A percentile compares a stretch with the other conserved stretches of the same genome.
These are phyloP conservation scores for Aureobasidium sp. DNA, from an alignment of 2,329 filamentous ascomycete genomes.

Conservation along the genomic window DNA sequence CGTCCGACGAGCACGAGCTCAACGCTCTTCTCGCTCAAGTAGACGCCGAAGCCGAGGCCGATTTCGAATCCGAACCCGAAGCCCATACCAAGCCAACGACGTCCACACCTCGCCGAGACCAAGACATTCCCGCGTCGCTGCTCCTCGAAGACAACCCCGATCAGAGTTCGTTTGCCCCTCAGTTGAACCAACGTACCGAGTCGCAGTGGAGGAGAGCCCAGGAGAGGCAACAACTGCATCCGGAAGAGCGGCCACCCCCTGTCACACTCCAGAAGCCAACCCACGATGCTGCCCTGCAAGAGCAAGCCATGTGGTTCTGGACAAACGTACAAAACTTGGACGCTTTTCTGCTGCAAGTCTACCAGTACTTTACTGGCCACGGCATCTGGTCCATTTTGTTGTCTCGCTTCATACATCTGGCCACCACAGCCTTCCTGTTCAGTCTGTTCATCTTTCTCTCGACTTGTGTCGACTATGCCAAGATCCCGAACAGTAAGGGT, in stretches of 20 bases:
- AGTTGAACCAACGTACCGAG: slow-evolving; percentile 22
- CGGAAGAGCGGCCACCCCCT: slow-evolving; percentile 17
- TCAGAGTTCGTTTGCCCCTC: slow-evolving; percentile 19
- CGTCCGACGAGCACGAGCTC: slow-evolving; percentile 52
- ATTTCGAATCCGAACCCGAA: slow-evolving; percentile 8
- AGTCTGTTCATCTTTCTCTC: slow-evolving; percentile 75
- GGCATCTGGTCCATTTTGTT: slow-evolving; percentile 81
- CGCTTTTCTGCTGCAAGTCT: slow-evolving; percentile 77
- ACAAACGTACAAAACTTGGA: slow-evolving; percentile 86
- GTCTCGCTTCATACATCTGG: slow-evolving; percentile 61
- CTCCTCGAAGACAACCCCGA: slow-evolving; percentile 45
- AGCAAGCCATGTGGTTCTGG: slow-evolving; percentile 87
- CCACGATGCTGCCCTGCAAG: slow-evolving; percentile 47
- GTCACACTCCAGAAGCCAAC: slow-evolving; percentile 9
- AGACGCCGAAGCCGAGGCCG: slow-evolving; percentile 20
- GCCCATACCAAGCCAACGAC: not conserved
- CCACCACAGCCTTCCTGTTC: slow-evolving; percentile 77
- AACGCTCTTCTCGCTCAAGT: slow-evolving; percentile 50
- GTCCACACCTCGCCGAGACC: not conserved
- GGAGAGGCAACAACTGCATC: slow-evolving; percentile 40
- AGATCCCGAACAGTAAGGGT: slow-evolving; percentile 59
- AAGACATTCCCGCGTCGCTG: slow-evolving; percentile 56
- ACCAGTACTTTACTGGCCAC: slow-evolving; percentile 75
- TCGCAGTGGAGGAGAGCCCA: slow-evolving; percentile 47
- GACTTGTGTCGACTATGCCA: slow-evolving; percentile 77